These are phyloP conservation scores for Aristolochia contorta DNA, from an alignment of 164 flowering plant genomes.

Conservation along the genomic window DNA sequence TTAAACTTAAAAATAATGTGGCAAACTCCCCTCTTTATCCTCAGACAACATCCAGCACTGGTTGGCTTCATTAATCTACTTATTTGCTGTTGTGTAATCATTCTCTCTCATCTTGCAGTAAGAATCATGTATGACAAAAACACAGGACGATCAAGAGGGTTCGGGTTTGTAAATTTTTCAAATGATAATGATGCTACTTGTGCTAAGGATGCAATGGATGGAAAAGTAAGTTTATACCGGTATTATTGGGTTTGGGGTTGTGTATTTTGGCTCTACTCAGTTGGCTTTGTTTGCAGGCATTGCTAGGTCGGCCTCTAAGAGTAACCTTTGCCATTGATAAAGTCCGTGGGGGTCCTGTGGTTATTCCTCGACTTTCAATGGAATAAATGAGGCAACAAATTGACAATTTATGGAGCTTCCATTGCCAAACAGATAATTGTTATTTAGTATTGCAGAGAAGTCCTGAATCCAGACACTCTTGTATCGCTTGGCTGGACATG, in stretches of 20 bases:
- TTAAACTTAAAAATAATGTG: background rate
- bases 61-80: background rate
- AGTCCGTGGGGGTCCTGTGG: slow-evolving; percentile 72
- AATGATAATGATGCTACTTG: slow-evolving; percentile 43
- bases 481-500: background rate
- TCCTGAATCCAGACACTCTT: background rate
- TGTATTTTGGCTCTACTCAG: background rate
- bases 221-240: slow-evolving; percentile 39
- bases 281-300: slow-evolving; percentile 35
- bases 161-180: slow-evolving; percentile 69
- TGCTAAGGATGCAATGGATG: slow-evolving; percentile 91
- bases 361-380: slow-evolving; percentile 56
- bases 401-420: background rate
- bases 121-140: slow-evolving; percentile 73
- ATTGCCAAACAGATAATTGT: no score
- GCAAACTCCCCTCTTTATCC: background rate
- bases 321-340: slow-evolving; percentile 67
- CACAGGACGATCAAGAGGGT: slow-evolving; percentile 82
- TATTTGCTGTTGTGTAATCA: background rate
- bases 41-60: background rate
- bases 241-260: background rate
- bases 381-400: background rate
- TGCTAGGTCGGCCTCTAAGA: slow-evolving; percentile 77
- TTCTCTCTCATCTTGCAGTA: slow-evolving; percentile 25
- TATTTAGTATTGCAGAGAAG: no score